Percentiles rank a stretch among this genome's conserved stretches.
Evolutionary conservation across 257 asterid genomes (phyloP).

Genomic region (Nicotiana otophora): DNA sequence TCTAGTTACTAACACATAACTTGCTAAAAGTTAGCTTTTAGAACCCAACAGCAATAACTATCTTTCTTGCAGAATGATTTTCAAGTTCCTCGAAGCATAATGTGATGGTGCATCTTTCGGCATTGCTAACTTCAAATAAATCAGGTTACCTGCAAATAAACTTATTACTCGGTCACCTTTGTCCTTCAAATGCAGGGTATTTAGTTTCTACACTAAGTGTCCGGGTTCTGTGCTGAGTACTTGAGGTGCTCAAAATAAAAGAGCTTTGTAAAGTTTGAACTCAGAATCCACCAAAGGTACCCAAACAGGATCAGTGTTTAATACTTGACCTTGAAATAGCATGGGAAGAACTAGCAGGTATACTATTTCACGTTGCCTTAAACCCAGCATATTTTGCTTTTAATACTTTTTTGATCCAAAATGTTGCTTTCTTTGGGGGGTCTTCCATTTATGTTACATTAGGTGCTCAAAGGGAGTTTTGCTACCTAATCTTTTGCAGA

Average conservation of each 20-base stretch:
- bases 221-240: too few relatives aligned
- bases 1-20: too few relatives aligned
- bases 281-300: not conserved
- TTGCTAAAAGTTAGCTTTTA: too few relatives aligned
- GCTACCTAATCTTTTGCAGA: not conserved
- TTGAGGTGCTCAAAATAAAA: not conserved
- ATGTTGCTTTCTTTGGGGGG: not conserved
- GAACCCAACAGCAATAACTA: too few relatives aligned
- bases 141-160: too few relatives aligned
- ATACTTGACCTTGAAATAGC: not conserved
- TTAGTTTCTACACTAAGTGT: too few relatives aligned
- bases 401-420: not conserved
- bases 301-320: not conserved
- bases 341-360: constrained; percentile 1
- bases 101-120: too few relatives aligned
- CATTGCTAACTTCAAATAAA: too few relatives aligned
- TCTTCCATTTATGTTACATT: not conserved
- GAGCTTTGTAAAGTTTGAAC: not conserved
- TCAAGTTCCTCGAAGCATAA: too few relatives aligned
- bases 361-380: not conserved
- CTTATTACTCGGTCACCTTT: too few relatives aligned
- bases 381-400: constrained; percentile 4
- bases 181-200: too few relatives aligned
- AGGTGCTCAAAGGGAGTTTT: not conserved
- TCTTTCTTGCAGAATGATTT: too few relatives aligned